Evolutionary conservation across 306 rosid species (phyloP).

Genomic region (Lagenaria siceraria): DNA sequence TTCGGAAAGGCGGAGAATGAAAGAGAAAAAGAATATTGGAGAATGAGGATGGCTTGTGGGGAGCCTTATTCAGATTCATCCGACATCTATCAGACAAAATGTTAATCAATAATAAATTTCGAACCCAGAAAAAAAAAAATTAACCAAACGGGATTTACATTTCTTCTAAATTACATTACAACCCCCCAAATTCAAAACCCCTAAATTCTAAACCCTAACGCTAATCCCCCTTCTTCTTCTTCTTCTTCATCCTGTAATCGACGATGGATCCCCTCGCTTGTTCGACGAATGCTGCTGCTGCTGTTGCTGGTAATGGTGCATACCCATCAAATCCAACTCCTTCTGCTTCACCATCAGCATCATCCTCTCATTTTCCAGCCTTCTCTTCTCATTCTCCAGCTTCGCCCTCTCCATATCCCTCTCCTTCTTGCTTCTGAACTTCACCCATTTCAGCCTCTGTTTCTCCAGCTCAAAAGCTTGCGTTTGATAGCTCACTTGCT

Average conservation of each 20-base stretch:
- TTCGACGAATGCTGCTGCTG: slow-evolving; percentile 43
- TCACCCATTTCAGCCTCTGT: slow-evolving; percentile 69
- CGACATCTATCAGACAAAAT: background rate
- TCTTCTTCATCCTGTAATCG: slow-evolving; percentile 16
- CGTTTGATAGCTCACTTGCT: slow-evolving; percentile 28
- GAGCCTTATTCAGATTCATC: background rate
- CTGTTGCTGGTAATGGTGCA: slow-evolving; percentile 32
- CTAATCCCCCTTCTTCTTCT: background rate
- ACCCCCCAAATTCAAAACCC: background rate
- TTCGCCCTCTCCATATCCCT: slow-evolving; percentile 82
- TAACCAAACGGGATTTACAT: background rate
- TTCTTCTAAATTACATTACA: background rate
- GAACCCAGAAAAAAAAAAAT: background rate
- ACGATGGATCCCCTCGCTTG: slow-evolving; percentile 30
- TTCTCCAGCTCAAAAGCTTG: slow-evolving; percentile 66
- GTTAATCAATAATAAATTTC: background rate
- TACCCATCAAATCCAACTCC: slow-evolving; percentile 39
- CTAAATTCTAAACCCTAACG: background rate
- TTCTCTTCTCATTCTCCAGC: slow-evolving; percentile 46
- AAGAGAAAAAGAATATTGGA: too few relatives aligned
- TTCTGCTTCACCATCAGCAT: slow-evolving; percentile 43
- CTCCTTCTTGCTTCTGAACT: slow-evolving; percentile 73
- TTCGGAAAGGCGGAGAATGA: too few relatives aligned
- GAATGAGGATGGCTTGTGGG: too few relatives aligned
- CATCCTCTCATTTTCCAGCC: slow-evolving; percentile 70